These are phyloP conservation scores for Collybiopsis confluens DNA, from an alignment of 768 basidiomycete species.

Conservation along the genomic window DNA sequence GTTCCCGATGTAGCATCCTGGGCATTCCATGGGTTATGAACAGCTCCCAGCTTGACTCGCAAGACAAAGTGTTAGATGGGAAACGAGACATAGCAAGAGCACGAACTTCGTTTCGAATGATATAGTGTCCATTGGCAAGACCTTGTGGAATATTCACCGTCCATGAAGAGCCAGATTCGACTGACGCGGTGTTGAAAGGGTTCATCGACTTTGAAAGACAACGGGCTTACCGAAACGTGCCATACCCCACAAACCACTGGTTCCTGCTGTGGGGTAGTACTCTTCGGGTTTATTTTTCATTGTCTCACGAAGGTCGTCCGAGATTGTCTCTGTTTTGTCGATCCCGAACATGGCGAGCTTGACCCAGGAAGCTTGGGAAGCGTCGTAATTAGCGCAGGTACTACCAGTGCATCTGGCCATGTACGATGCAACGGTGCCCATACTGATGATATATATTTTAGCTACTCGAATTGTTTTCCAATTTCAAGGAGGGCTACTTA, in stretches of 20 bases:
- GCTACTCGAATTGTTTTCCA: neutral
- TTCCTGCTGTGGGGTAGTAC: slow-evolving; percentile 8
- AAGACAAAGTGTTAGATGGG: neutral
- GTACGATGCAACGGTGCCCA: slow-evolving; percentile 10
- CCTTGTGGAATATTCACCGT: slow-evolving; percentile 1
- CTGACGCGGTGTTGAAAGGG: neutral
- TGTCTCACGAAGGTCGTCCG: slow-evolving; percentile 3
- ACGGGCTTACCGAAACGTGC: slow-evolving; percentile 2
- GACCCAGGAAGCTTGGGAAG: slow-evolving; percentile 8
- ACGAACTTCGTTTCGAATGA: slow-evolving; percentile 2
- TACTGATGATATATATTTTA: neutral
- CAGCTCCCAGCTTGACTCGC: neutral
- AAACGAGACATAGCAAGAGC: neutral
- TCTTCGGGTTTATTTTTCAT: slow-evolving; percentile 12
- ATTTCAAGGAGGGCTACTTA: neutral
- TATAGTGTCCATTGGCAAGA: slow-evolving; percentile 5
- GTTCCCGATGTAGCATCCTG: slow-evolving; percentile 2
- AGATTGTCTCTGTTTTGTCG: slow-evolving; percentile 8
- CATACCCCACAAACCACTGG: slow-evolving; percentile 11
- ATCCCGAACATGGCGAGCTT: slow-evolving; percentile 5
- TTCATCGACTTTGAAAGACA: neutral
- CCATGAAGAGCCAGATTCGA: slow-evolving; percentile 1
- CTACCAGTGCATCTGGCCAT: slow-evolving; percentile 6
- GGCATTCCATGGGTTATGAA: slow-evolving; percentile 1
- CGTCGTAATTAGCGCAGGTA: slow-evolving; percentile 6